These are phyloP conservation scores for Trypanosomatidae sp. DNA, from an alignment of 208 protist genomes.

Conservation along the genomic window DNA sequence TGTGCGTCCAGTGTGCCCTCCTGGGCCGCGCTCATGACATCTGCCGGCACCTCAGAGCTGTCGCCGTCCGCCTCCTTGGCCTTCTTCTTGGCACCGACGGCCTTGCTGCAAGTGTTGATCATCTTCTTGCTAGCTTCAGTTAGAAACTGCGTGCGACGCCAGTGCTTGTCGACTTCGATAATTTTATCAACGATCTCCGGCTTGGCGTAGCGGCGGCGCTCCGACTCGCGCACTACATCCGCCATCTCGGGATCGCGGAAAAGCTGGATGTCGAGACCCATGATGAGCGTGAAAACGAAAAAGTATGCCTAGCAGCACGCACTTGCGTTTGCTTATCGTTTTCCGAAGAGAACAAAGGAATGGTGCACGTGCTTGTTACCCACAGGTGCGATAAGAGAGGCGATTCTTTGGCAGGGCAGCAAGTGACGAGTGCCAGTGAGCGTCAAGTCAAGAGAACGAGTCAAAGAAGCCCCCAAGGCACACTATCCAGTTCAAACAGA, in stretches of 20 bases:
- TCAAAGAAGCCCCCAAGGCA: neutral
- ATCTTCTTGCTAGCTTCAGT: conserved; percentile 89
- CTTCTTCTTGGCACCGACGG: conserved; percentile 92
- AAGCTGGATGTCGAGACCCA: conserved; percentile 96
- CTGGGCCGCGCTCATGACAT: conserved; percentile 47
- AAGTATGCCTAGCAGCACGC: neutral
- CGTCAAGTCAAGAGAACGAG: neutral
- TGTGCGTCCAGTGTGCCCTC: conserved; percentile 58
- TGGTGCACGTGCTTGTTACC: neutral
- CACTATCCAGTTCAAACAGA: neutral
- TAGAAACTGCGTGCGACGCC: conserved; percentile 85
- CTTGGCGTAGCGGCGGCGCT: conserved; percentile 92
- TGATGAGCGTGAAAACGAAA: conserved; percentile 16
- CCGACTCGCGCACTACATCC: conserved; percentile 94
- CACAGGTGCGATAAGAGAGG: neutral
- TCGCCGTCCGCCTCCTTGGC: conserved; percentile 89
- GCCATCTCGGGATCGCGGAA: conserved; percentile 95
- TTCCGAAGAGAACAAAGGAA: neutral
- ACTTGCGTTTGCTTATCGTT: neutral
- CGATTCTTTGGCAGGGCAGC: neutral
- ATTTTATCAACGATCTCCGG: conserved; percentile 92
- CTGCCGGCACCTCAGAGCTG: conserved; percentile 55
- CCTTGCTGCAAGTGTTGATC: conserved; percentile 90
- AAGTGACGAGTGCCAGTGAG: neutral
- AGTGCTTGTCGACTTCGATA: conserved; percentile 92